phyloP scores from a whole-genome alignment of 306 rosid species.

The Quercus wislizeni region DNA sequence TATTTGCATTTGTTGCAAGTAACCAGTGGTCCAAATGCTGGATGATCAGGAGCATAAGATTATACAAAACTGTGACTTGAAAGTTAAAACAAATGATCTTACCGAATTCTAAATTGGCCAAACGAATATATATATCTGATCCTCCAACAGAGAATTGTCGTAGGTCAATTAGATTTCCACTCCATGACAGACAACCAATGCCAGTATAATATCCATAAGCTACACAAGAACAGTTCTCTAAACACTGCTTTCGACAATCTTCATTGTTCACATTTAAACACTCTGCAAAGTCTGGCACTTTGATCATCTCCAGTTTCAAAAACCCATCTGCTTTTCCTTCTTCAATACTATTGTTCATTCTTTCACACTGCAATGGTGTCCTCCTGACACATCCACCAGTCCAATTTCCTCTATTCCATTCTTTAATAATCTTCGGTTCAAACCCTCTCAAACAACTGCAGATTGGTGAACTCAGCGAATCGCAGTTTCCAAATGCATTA shows the following conservation, averaged over 20 bases:
- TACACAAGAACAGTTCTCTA: conserved; percentile 26
- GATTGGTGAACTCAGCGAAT: no score
- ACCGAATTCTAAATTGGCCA: conserved; percentile 28
- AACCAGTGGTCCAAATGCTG: background rate
- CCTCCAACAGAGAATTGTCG: conserved; percentile 19
- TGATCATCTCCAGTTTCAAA: conserved; percentile 19
- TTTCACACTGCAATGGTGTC: conserved; percentile 32
- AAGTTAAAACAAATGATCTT: background rate
- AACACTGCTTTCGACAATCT: conserved; percentile 20
- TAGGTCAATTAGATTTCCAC: conserved; percentile 8
- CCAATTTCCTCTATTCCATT: no score
- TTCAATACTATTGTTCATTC: background rate
- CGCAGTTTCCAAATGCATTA: no score
- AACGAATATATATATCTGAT: conserved; percentile 24
- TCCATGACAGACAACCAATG: conserved; percentile 37
- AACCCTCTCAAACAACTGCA: no score
- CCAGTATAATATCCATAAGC: conserved; percentile 13
- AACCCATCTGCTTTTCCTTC: conserved; percentile 33
- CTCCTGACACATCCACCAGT: background rate
- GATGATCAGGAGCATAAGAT: no score
- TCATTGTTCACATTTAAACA: background rate
- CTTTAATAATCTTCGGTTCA: no score
- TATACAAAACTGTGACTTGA: no score
- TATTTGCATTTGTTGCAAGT: no score
- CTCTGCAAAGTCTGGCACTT: conserved; percentile 37